Evolutionary conservation across 352 stramenopile genomes (phyloP).

Genomic region (Globisporangium okanoganense): DNA sequence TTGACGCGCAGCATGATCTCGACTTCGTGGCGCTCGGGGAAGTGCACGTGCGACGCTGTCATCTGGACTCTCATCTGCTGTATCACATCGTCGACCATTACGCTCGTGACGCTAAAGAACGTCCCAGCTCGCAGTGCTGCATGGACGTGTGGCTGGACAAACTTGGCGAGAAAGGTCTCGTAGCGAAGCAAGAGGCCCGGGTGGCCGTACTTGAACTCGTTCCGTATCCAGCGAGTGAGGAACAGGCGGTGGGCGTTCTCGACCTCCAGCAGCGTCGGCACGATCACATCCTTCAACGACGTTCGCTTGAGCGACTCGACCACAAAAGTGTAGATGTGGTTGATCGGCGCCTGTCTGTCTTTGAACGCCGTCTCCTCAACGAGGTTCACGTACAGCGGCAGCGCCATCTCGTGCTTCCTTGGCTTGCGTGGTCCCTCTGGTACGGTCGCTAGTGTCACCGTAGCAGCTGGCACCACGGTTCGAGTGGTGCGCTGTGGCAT

Average conservation of each 20-base stretch:
- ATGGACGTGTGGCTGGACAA: constrained; percentile 28
- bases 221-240: constrained; percentile 31
- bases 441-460: no score
- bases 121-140: constrained; percentile 15
- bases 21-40: constrained; percentile 35
- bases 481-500: background rate
- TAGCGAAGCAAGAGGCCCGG: constrained; percentile 48
- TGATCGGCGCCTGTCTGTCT: constrained; percentile 22
- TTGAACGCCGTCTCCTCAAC: constrained; percentile 60
- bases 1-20: constrained; percentile 37
- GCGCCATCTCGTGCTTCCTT: constrained; percentile 9
- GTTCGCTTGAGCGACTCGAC: constrained; percentile 28
- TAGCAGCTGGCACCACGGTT: no score
- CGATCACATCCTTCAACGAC: constrained; percentile 19
- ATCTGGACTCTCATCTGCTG: constrained; percentile 48
- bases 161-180: constrained; percentile 48
- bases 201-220: constrained; percentile 31
- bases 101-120: constrained; percentile 10
- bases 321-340: constrained; percentile 42
- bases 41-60: constrained; percentile 38
- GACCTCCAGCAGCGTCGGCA: constrained; percentile 47
- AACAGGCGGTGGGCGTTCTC: constrained; percentile 32
- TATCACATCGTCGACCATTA: constrained; percentile 20
- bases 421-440: background rate
- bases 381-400: constrained; percentile 49